Conservation (phyloP, 2,329 filamentous ascomycete genomes). For the Onygena corvina region DNA sequence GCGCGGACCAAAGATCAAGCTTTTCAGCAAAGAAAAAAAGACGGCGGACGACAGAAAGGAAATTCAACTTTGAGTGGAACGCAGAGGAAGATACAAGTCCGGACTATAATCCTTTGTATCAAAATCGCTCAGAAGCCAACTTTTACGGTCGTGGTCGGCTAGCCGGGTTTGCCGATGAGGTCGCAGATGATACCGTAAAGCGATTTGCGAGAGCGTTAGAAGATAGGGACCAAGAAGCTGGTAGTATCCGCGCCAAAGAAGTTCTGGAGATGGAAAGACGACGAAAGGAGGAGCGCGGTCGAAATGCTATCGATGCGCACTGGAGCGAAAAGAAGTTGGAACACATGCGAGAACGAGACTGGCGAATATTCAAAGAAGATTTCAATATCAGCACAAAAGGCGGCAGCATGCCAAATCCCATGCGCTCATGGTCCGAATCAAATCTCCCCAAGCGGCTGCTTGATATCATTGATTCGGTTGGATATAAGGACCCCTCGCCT, state of each 20-base stretch:
- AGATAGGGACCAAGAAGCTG: slow-evolving; percentile 63
- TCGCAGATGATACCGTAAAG: slow-evolving; percentile 39
- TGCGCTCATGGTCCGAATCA: slow-evolving; percentile 88
- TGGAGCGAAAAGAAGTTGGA: slow-evolving; percentile 89
- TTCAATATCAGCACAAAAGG: slow-evolving; percentile 95
- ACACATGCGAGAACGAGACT: slow-evolving; percentile 94
- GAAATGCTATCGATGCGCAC: slow-evolving; percentile 74
- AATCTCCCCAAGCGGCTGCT: slow-evolving; percentile 63
- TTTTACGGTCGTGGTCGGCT: slow-evolving; percentile 58
- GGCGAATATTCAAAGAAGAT: slow-evolving; percentile 99
- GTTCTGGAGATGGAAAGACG: slow-evolving; percentile 76
- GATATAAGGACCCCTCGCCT: slow-evolving; percentile 81
- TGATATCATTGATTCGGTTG: slow-evolving; percentile 69
- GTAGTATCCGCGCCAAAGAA: slow-evolving; percentile 61
- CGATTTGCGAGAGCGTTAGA: slow-evolving; percentile 58
- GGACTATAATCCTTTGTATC: slow-evolving; percentile 72
- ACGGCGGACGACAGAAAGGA: slow-evolving; percentile 81
- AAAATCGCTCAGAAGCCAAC: slow-evolving; percentile 51
- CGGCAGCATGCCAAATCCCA: slow-evolving; percentile 81
- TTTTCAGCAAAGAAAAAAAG: slow-evolving; percentile 96
- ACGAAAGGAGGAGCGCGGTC: slow-evolving; percentile 57
- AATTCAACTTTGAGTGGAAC: slow-evolving; percentile 99
- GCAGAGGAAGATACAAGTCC: slow-evolving; percentile 81
- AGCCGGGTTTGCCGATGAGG: slow-evolving; percentile 53
- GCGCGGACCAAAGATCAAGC: slow-evolving; percentile 74